Conservation (phyloP, 495 filamentous ascomycete species). For the Daldinia grandis region DNA sequence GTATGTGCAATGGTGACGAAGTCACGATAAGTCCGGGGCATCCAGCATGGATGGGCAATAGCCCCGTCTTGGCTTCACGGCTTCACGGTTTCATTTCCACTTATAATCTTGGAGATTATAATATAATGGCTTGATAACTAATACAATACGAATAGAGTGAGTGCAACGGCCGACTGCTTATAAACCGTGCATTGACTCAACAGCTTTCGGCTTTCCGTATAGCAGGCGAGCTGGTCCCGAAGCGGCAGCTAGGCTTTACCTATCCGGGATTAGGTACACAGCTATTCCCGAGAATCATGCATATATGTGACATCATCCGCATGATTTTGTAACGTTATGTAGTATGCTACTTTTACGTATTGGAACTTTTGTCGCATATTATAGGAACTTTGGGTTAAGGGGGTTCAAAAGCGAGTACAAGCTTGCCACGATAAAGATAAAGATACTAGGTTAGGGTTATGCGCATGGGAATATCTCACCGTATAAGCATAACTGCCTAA, state of each 20-base stretch:
- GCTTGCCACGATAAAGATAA: neutral
- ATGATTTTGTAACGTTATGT: neutral
- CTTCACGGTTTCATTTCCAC: neutral
- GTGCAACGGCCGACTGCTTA: neutral
- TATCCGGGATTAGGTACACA: neutral
- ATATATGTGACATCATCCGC: conserved; percentile 1
- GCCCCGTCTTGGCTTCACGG: neutral
- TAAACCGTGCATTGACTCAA: neutral
- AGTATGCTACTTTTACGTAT: neutral
- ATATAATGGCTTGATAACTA: neutral
- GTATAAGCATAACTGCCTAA: no score
- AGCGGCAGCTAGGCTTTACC: neutral
- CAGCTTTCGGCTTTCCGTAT: neutral
- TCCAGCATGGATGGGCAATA: neutral
- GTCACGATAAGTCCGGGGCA: neutral
- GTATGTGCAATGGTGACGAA: neutral
- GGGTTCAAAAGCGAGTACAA: neutral
- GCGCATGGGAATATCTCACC: no score
- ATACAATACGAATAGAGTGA: neutral
- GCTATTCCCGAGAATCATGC: neutral
- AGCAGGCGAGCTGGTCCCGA: neutral
- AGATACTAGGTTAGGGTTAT: neutral
- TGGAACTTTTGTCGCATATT: neutral
- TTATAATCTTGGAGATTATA: neutral
- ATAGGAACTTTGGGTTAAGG: neutral